These are phyloP conservation scores for Colletotrichum musicola DNA, from an alignment of 2,329 filamentous ascomycete genomes.

Conservation along the genomic window DNA sequence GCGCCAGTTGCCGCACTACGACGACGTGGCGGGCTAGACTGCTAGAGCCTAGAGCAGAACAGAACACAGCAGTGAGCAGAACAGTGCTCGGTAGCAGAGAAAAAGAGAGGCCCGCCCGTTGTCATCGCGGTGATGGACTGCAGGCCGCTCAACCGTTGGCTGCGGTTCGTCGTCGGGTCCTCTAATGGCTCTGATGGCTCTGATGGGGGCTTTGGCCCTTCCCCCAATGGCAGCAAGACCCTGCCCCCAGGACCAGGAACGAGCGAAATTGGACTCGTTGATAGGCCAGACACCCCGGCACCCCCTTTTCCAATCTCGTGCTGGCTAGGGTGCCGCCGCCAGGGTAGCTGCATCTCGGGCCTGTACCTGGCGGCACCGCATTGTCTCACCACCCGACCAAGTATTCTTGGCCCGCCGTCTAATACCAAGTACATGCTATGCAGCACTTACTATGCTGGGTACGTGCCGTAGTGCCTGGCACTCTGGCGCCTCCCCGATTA, in stretches of 20 bases:
- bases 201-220: not conserved
- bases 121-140: slow-evolving; percentile 27
- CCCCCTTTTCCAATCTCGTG: slow-evolving; percentile 39
- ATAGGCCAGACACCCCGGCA: slow-evolving; percentile 31
- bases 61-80: too few species aligned
- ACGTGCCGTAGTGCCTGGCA: too few species aligned
- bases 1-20: not conserved
- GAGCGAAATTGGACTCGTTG: slow-evolving; percentile 26
- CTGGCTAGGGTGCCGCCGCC: slow-evolving; percentile 31
- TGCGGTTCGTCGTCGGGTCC: not conserved
- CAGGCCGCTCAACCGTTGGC: slow-evolving; percentile 30
- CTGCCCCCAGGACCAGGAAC: slow-evolving; percentile 28
- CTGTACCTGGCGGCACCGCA: slow-evolving; percentile 38
- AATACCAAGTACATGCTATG: too few species aligned
- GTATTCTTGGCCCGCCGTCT: slow-evolving; percentile 36
- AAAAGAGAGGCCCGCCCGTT: slow-evolving; percentile 20
- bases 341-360: slow-evolving; percentile 35
- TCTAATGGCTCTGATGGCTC: not conserved
- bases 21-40: slow-evolving; percentile 18
- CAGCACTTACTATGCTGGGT: too few species aligned
- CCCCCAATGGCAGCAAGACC: not conserved
- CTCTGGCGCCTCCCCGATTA: slow-evolving; percentile 25
- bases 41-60: too few species aligned
- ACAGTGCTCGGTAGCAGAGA: not conserved
- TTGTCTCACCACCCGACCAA: slow-evolving; percentile 33